phyloP scores from a whole-genome alignment of 179 eudicot species.

The Silene noctiflora region DNA sequence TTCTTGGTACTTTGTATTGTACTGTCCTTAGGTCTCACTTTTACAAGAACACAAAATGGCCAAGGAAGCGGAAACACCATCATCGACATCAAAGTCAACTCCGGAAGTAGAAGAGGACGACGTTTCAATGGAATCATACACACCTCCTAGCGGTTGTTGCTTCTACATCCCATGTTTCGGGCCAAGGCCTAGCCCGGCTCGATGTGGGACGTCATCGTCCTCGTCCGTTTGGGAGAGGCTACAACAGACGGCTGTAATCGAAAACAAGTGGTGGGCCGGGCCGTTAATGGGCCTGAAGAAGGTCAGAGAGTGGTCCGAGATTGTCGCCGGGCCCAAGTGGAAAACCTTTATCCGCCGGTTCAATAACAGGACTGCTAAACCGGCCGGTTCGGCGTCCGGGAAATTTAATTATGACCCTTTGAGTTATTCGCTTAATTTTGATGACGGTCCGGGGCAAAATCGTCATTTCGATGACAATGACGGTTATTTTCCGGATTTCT shows the following conservation, averaged over 20 bases:
- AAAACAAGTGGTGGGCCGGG: conserved; percentile 30
- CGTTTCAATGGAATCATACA: conserved; percentile 14
- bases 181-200: conserved; percentile 21
- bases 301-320: conserved; percentile 35
- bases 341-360: conserved; percentile 36
- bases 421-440: conserved; percentile 35
- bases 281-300: conserved; percentile 26
- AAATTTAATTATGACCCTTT: conserved; percentile 32
- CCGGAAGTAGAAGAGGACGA: conserved; percentile 6
- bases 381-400: background rate
- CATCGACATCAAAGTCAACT: conserved; percentile 7
- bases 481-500: conserved; percentile 28
- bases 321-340: conserved; percentile 35
- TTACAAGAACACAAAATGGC: background rate
- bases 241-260: conserved; percentile 18
- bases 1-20: no score
- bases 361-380: conserved; percentile 13
- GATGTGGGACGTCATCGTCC: conserved; percentile 20
- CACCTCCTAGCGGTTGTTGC: conserved; percentile 15
- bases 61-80: background rate
- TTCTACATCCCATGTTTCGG: conserved; percentile 24
- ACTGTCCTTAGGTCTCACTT: background rate
- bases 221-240: conserved; percentile 35
- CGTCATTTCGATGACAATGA: conserved; percentile 14
- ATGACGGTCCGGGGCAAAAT: conserved; percentile 30